These are phyloP conservation scores for Geopyxis carbonaria DNA, from an alignment of 495 filamentous ascomycete species.

Conservation along the genomic window DNA sequence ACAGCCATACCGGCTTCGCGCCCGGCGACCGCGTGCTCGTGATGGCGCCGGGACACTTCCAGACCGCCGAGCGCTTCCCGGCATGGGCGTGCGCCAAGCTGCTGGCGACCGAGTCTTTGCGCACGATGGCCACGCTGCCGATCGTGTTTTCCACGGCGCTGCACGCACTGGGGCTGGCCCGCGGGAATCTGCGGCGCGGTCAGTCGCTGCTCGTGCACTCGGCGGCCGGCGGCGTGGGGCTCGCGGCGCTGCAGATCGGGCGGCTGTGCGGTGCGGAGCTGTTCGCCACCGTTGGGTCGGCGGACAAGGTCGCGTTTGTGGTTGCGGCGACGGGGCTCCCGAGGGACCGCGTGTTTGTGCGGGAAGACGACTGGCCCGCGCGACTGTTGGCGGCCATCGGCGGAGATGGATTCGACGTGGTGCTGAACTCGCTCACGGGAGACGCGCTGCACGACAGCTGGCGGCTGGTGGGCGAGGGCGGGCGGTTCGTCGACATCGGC, in stretches of 20 bases:
- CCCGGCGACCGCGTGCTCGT: conserved; percentile 37
- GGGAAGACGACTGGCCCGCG: too few species aligned
- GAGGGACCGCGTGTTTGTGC: conserved; percentile 5
- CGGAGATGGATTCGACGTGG: conserved; percentile 41
- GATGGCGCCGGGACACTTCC: conserved; percentile 29
- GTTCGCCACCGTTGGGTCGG: conserved; percentile 31
- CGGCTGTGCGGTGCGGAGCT: conserved; percentile 40
- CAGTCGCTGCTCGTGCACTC: conserved; percentile 45
- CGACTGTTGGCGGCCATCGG: too few species aligned
- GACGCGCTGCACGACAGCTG: conserved; percentile 29
- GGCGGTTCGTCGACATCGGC: conserved; percentile 42
- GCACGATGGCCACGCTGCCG: conserved; percentile 39
- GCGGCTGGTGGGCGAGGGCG: conserved; percentile 36
- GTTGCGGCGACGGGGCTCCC: conserved; percentile 34
- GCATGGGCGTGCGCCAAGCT: conserved; percentile 25
- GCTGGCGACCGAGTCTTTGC: too few species aligned
- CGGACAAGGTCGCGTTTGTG: conserved; percentile 32
- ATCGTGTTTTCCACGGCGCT: conserved; percentile 42
- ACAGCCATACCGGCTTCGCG: conserved; percentile 28
- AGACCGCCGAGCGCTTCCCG: conserved; percentile 23
- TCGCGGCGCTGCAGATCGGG: conserved; percentile 38
- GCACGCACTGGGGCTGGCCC: conserved; percentile 39
- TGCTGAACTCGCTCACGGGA: conserved; percentile 41
- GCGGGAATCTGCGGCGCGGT: too few species aligned
- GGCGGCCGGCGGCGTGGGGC: conserved; percentile 35